These are phyloP conservation scores for Emergomyces pasteurianus DNA, from an alignment of 2,329 filamentous ascomycete genomes.

Conservation along the genomic window DNA sequence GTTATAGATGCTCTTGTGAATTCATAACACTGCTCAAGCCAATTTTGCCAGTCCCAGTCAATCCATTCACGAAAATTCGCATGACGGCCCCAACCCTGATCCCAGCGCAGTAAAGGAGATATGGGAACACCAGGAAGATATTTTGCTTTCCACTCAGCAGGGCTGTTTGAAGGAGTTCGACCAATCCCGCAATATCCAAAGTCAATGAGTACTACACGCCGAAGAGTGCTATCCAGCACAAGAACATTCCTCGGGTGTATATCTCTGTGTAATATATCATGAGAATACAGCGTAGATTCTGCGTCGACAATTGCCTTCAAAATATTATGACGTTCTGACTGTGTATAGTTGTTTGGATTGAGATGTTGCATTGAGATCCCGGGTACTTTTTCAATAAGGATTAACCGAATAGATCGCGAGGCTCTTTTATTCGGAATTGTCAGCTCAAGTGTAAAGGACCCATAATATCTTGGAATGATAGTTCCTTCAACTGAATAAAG, in stretches of 20 bases:
- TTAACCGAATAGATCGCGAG: conserved; percentile 9
- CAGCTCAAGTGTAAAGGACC: conserved; percentile 4
- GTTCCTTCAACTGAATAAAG: conserved; percentile 3
- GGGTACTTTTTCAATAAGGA: conserved; percentile 8
- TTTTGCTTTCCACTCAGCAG: background rate
- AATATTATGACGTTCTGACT: conserved; percentile 5
- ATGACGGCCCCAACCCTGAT: background rate
- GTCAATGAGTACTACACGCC: background rate
- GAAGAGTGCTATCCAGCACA: background rate
- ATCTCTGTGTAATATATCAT: conserved; percentile 7
- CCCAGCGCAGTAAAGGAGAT: conserved; percentile 6
- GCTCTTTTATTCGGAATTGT: background rate
- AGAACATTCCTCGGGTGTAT: conserved; percentile 9
- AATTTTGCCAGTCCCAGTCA: conserved; percentile 9
- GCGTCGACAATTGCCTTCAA: conserved; percentile 9
- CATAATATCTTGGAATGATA: conserved; percentile 4
- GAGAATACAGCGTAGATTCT: conserved; percentile 7
- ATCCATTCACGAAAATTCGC: conserved; percentile 8
- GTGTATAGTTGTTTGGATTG: conserved; percentile 3
- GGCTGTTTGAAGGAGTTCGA: background rate
- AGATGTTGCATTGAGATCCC: conserved; percentile 6
- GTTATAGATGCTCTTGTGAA: conserved; percentile 4
- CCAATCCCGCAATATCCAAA: background rate
- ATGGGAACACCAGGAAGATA: conserved; percentile 3
- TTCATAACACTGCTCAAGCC: conserved; percentile 6